These are phyloP conservation scores for Eimeria mitis DNA, from an alignment of 169 alveolate genomes.

Conservation along the genomic window DNA sequence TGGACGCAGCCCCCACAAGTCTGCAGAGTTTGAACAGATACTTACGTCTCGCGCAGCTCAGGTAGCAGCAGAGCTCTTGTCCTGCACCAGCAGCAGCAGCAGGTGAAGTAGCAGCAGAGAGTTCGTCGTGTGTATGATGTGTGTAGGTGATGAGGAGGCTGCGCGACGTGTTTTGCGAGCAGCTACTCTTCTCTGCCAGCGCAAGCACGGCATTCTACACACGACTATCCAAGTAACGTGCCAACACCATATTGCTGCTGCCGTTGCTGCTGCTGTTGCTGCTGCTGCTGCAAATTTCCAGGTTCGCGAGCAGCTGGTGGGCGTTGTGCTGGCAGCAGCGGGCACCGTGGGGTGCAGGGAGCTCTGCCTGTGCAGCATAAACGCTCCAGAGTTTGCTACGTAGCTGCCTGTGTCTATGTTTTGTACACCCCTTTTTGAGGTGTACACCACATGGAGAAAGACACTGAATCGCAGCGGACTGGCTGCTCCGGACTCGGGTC, in stretches of 20 bases:
- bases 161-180: conserved; percentile 86
- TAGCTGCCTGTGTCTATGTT: not conserved
- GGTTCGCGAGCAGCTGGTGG: not conserved
- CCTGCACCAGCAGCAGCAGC: conserved; percentile 6
- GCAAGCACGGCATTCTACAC: conserved; percentile 90
- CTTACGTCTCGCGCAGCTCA: not conserved
- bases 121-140: not conserved
- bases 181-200: conserved; percentile 91
- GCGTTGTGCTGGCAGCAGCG: not conserved
- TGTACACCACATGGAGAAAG: not conserved
- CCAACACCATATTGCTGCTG: not conserved
- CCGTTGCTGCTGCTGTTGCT: not conserved
- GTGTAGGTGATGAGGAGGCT: conserved; percentile 70
- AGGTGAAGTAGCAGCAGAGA: not conserved
- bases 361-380: not conserved
- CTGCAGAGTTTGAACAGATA: not conserved
- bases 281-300: not conserved
- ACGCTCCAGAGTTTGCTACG: not conserved
- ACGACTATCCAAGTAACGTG: conserved; percentile 90
- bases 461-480: not conserved
- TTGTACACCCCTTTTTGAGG: not conserved
- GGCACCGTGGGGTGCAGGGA: not conserved
- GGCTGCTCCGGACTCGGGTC: not conserved
- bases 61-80: not conserved
- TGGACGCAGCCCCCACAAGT: not conserved